These are phyloP conservation scores for Psilocybe tampanensis DNA, from an alignment of 768 basidiomycete species.

Conservation along the genomic window DNA sequence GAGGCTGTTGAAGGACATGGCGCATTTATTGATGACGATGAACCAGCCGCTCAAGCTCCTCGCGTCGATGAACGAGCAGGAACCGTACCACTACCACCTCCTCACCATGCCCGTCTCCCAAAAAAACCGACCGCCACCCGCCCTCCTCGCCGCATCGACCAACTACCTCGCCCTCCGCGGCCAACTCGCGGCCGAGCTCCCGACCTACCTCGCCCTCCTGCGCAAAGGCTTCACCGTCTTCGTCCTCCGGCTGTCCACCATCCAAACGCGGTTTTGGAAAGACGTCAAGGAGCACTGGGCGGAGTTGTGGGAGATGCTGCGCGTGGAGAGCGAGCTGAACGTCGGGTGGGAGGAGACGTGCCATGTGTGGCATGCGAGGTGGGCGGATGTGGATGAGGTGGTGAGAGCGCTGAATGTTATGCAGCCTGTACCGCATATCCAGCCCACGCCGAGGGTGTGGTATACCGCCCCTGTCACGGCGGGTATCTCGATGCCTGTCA, in stretches of 20 bases:
- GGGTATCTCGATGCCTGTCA: no score
- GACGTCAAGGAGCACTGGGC: slow-evolving; percentile 69
- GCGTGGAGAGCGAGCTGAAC: slow-evolving; percentile 70
- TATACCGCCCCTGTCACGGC: neutral
- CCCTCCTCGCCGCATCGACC: slow-evolving; percentile 72
- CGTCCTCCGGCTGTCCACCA: slow-evolving; percentile 51
- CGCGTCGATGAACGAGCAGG: slow-evolving; percentile 71
- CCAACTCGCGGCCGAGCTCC: slow-evolving; percentile 73
- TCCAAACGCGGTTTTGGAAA: slow-evolving; percentile 63
- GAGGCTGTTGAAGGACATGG: slow-evolving; percentile 58
- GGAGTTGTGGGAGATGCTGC: slow-evolving; percentile 84
- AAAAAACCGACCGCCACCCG: slow-evolving; percentile 66
- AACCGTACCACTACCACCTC: slow-evolving; percentile 71
- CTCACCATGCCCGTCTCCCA: slow-evolving; percentile 63
- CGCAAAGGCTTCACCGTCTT: slow-evolving; percentile 59
- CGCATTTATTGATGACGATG: slow-evolving; percentile 58
- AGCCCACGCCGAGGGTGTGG: slow-evolving; percentile 5
- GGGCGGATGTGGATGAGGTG: slow-evolving; percentile 63
- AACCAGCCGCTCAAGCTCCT: slow-evolving; percentile 67
- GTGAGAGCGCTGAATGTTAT: slow-evolving; percentile 18
- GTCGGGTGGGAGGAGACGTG: slow-evolving; percentile 70
- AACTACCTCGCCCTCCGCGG: slow-evolving; percentile 78
- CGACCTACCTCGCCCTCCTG: slow-evolving; percentile 58
- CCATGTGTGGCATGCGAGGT: slow-evolving; percentile 70
- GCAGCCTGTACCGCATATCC: slow-evolving; percentile 17